These are phyloP conservation scores for Penicillium corylophilum DNA, from an alignment of 2,329 filamentous ascomycete species.

Conservation along the genomic window DNA sequence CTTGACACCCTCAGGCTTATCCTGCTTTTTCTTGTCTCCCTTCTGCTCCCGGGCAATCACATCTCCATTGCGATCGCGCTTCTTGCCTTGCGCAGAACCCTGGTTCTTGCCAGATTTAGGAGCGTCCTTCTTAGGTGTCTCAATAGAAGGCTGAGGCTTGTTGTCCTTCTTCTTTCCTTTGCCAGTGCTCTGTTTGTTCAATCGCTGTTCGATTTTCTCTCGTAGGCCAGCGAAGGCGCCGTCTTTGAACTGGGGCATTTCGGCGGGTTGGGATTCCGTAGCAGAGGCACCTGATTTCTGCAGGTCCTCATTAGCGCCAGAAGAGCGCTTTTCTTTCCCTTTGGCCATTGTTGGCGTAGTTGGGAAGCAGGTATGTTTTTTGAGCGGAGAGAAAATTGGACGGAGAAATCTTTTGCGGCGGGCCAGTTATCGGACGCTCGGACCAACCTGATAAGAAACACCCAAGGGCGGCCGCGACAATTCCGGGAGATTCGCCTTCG, in stretches of 20 bases:
- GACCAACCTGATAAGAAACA: constrained; percentile 27
- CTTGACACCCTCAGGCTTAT: constrained; percentile 11
- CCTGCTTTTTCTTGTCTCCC: constrained; percentile 20
- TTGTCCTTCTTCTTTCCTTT: constrained; percentile 33
- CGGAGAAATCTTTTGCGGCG: constrained; percentile 30
- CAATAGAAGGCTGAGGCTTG: constrained; percentile 22
- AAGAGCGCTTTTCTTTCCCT: constrained; percentile 37
- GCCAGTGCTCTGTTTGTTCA: constrained; percentile 33
- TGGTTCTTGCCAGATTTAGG: constrained; percentile 25
- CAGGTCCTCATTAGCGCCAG: constrained; percentile 22
- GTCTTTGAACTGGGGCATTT: constrained; percentile 38
- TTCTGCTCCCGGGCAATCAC: constrained; percentile 41
- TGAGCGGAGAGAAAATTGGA: constrained; percentile 21
- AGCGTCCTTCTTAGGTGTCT: constrained; percentile 27
- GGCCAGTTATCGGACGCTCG: constrained; percentile 25
- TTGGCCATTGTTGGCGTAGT: constrained; percentile 35
- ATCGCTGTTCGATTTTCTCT: constrained; percentile 43
- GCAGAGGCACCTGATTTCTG: constrained; percentile 15
- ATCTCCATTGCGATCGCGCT: constrained; percentile 48
- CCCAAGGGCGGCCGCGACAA: constrained; percentile 11
- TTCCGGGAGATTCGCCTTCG: constrained; percentile 10
- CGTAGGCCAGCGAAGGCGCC: constrained; percentile 43
- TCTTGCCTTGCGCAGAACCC: constrained; percentile 39
- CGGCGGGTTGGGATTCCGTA: constrained; percentile 21
- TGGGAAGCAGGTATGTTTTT: constrained; percentile 16